phyloP scores from a whole-genome alignment of 106 monocot genomes.

The Dioscorea dumetorum region DNA sequence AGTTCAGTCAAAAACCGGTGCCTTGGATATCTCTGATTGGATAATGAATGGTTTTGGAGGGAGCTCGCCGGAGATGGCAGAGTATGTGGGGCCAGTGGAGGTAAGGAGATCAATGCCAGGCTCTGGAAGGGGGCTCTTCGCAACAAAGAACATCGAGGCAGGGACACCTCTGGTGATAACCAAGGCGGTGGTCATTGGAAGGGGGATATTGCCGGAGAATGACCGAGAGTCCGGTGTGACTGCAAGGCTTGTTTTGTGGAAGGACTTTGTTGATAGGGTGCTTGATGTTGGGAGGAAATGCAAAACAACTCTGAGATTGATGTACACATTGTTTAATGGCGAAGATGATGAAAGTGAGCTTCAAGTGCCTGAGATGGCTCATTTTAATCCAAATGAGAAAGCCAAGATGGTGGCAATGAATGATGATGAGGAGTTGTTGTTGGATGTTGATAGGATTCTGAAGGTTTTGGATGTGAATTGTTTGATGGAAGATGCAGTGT shows the following conservation, averaged over 20 bases:
- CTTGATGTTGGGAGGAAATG: constrained; percentile 40
- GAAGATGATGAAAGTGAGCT: constrained; percentile 23
- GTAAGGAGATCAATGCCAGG: constrained; percentile 34
- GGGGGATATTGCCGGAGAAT: constrained; percentile 55
- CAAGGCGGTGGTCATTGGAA: constrained; percentile 55
- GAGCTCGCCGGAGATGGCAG: constrained; percentile 64
- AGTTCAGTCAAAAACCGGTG: constrained; percentile 53
- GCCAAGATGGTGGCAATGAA: background rate
- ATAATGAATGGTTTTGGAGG: constrained; percentile 42
- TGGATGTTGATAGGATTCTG: constrained; percentile 47
- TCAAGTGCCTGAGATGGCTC: constrained; percentile 43
- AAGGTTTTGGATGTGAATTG: constrained; percentile 84
- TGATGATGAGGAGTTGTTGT: background rate
- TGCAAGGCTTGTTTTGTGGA: constrained; percentile 80
- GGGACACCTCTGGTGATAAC: constrained; percentile 63
- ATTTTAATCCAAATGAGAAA: constrained; percentile 34
- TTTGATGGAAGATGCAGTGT: constrained; percentile 45
- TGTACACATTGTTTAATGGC: constrained; percentile 57
- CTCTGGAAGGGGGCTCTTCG: constrained; percentile 64
- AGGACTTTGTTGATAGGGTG: constrained; percentile 69
- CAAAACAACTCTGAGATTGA: constrained; percentile 26
- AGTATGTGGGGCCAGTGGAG: constrained; percentile 77
- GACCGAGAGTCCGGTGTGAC: constrained; percentile 3
- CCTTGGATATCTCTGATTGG: constrained; percentile 79
- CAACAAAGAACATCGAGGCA: constrained; percentile 50